Evolutionary conservation across 2,329 filamentous ascomycete genomes (phyloP), one percentile per base, ranked within the genome.

Genomic region (Cryphonectria japonica): DNA sequence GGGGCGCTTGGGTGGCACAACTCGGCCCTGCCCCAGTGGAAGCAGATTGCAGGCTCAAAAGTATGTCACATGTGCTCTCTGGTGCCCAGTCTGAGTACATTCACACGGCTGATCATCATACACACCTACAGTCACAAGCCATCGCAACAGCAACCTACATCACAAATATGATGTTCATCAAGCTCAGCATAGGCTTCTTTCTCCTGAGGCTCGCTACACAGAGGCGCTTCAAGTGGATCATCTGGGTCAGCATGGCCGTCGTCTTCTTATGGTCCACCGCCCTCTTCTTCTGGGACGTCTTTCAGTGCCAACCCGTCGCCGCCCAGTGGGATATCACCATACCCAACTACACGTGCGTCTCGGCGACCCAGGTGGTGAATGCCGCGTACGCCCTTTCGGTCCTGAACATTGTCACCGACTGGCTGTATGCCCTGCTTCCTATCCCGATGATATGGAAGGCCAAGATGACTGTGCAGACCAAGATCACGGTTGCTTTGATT

Each of bases 271-370:
- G 83, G 82, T 85, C 82, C 57, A 75, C 82, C 26, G 82, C 80
- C 16, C 80, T 86, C 67, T 86, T 87, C 76, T 82, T 87, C 74
- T 88, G 84, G 84, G 82, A 87, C 68, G 75, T 85, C 7, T 84
- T 86, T 71, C 85, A 88, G 74, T 87, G 86, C 75, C 81, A 75
- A 26, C 86, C 86, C 0, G 80, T 87, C 34, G 76, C 81, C 59
- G 84, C 83, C 29, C 85, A 87, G 70, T 88, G 86, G 87, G 85
- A 86, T 72, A 85, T 84, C 73, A 83, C 83, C 26, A 83, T 88
- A 19, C 76, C 79, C 0, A 74, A 75, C 9, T 79, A 82, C 2
- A 77, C 76, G 32, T 87, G 86, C 71, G 85, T 84, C n/a, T 78
- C 78, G 11, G 77, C 80, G 8, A 76, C 82, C 32, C 79, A 83